These are phyloP conservation scores for Irpex rosettiformis DNA, from an alignment of 1,284 basidiomycete species.

Conservation along the genomic window DNA sequence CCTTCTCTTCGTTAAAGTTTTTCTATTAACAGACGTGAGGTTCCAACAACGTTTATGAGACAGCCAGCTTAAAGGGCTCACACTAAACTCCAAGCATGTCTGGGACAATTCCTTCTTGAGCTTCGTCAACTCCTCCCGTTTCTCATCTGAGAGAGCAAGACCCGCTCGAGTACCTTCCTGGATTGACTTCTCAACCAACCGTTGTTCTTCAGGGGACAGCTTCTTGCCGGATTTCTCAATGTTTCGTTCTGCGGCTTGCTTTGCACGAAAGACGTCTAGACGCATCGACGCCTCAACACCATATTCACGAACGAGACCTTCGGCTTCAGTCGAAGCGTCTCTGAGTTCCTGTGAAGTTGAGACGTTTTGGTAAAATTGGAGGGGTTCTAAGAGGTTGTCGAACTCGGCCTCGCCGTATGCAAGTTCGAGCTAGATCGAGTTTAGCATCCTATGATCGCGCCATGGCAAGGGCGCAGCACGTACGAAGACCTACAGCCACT, in stretches of 20 bases:
- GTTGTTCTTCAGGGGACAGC: constrained; percentile 62
- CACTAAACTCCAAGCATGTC: constrained; percentile 70
- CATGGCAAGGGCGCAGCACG: constrained; percentile 27
- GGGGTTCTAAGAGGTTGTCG: constrained; percentile 51
- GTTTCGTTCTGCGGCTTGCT: constrained; percentile 66
- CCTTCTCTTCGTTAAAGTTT: constrained; percentile 86
- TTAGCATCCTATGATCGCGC: neutral
- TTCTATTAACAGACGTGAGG: constrained; percentile 41
- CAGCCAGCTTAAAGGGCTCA: constrained; percentile 32
- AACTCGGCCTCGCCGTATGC: constrained; percentile 55
- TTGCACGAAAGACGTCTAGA: constrained; percentile 70
- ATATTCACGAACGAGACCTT: constrained; percentile 65
- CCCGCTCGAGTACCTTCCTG: constrained; percentile 75
- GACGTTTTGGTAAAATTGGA: constrained; percentile 79
- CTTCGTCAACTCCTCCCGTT: constrained; percentile 51
- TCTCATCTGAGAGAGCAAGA: constrained; percentile 63
- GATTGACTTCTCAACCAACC: constrained; percentile 75
- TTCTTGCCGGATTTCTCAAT: constrained; percentile 52
- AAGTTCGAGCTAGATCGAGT: constrained; percentile 43
- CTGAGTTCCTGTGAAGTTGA: constrained; percentile 67
- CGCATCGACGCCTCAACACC: constrained; percentile 73
- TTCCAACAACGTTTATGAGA: neutral
- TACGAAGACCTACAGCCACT: constrained; percentile 60
- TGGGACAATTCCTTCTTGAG: constrained; percentile 71
- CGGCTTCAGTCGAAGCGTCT: constrained; percentile 71